Evolutionary conservation across 371 early-diverging fungal species (phyloP).

Genomic region (Mucor velutinosus): DNA sequence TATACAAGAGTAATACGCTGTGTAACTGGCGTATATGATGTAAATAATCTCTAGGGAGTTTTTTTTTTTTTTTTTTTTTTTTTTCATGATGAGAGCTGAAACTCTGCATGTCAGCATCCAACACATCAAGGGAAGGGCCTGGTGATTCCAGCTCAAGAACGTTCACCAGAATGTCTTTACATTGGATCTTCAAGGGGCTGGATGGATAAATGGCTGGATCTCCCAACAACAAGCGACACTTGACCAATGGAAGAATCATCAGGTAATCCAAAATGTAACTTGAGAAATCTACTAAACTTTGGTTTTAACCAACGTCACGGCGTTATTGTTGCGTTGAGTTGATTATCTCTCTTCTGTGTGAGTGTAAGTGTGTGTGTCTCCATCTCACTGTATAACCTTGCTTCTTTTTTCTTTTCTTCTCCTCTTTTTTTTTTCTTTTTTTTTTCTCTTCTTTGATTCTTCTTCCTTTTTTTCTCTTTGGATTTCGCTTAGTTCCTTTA

Average conservation of each 20-base stretch:
- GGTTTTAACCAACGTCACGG: background rate
- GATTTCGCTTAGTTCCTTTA: background rate
- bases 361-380: background rate
- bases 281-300: background rate
- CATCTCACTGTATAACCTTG: background rate
- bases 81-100: background rate
- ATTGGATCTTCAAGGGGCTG: background rate
- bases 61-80: background rate
- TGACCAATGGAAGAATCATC: background rate
- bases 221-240: background rate
- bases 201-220: background rate
- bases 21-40: background rate
- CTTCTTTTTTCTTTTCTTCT: background rate
- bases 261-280: background rate
- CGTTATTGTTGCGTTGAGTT: background rate
- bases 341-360: background rate
- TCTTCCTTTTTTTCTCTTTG: slow-evolving; percentile 2
- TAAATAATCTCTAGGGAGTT: background rate
- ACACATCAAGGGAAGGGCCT: background rate
- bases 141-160: background rate
- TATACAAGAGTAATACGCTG: background rate
- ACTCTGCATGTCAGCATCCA: background rate
- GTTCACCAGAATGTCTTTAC: background rate
- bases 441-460: background rate
- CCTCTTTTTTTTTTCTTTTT: background rate